phyloP scores from a whole-genome alignment of 371 early-diverging fungal genomes.

The Dichotomocladium elegans region DNA sequence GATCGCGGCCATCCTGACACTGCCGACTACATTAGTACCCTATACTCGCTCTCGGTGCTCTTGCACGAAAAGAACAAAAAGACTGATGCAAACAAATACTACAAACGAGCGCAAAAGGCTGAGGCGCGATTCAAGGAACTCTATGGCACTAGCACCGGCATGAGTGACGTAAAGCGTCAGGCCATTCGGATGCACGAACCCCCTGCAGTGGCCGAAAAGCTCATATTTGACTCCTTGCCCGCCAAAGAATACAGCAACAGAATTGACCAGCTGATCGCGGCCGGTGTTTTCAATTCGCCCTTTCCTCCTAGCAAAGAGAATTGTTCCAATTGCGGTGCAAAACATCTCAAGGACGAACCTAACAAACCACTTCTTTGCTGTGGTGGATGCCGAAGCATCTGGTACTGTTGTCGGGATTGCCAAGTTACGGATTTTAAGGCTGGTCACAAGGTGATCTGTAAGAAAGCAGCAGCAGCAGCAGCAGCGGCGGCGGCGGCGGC shows the following conservation, averaged over 20 bases:
- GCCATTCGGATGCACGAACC: conserved; percentile 46
- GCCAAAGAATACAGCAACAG: conserved; percentile 27
- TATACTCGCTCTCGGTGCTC: conserved; percentile 52
- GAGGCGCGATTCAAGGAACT: conserved; percentile 55
- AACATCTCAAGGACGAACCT: conserved; percentile 44
- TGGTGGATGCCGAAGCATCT: conserved; percentile 57
- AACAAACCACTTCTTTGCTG: conserved; percentile 54
- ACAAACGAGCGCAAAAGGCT: conserved; percentile 48
- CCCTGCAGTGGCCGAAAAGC: conserved; percentile 28
- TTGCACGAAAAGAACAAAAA: conserved; percentile 51
- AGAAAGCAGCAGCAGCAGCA: conserved; percentile 12
- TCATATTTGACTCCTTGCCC: conserved; percentile 32
- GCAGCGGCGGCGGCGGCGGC: too few relatives aligned
- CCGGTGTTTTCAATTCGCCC: conserved; percentile 35
- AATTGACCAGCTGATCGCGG: conserved; percentile 42
- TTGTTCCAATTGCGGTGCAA: conserved; percentile 55
- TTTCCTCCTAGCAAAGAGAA: conserved; percentile 39
- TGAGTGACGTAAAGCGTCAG: conserved; percentile 59
- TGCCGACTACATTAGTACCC: conserved; percentile 52
- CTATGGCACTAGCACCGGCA: conserved; percentile 52
- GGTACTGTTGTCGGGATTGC: conserved; percentile 63
- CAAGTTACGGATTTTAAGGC: conserved; percentile 55
- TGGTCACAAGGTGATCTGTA: conserved; percentile 51
- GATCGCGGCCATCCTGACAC: conserved; percentile 56
- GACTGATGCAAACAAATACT: conserved; percentile 48